Percentiles rank a stretch among this genome's conserved stretches.
These are phyloP conservation scores for Komagataella pseudopastoris DNA, from an alignment of 805 yeast genomes.

Conservation along the genomic window DNA sequence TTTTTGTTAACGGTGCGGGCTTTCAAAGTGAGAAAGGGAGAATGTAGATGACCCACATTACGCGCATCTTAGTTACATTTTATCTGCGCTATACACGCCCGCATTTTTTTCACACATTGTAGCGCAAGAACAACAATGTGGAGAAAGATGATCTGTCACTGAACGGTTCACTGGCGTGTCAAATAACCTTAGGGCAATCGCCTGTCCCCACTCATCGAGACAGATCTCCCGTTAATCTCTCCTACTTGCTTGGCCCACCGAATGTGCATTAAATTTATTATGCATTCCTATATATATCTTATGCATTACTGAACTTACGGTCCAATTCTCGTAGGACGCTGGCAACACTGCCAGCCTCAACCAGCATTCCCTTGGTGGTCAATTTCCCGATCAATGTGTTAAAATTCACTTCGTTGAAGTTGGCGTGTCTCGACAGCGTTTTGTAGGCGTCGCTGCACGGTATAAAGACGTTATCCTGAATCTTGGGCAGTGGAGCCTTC, in stretches of 20 bases:
- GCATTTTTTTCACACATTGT: background rate
- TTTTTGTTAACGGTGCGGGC: background rate
- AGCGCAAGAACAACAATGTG: background rate
- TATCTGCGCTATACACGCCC: background rate
- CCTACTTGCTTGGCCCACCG: background rate
- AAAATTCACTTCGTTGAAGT: slow-evolving; percentile 61
- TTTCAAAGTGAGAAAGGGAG: background rate
- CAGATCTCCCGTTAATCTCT: background rate
- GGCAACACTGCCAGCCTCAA: slow-evolving; percentile 85
- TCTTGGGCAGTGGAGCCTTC: slow-evolving; percentile 1
- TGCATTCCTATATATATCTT: background rate
- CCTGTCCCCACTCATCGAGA: no score
- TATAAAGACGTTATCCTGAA: slow-evolving; percentile 29
- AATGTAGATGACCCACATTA: background rate
- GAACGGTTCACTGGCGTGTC: no score
- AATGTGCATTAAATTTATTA: background rate
- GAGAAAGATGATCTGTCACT: background rate
- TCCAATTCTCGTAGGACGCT: slow-evolving; percentile 75
- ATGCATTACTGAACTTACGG: slow-evolving; percentile 27
- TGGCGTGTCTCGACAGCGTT: slow-evolving; percentile 71
- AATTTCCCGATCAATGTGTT: slow-evolving; percentile 62
- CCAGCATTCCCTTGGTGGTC: slow-evolving; percentile 76
- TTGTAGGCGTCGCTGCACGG: slow-evolving; percentile 88
- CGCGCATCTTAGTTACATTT: background rate
- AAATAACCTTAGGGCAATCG: no score